These are phyloP conservation scores for Tylopilus sp. DNA, from an alignment of 1,284 basidiomycete species.

Conservation along the genomic window DNA sequence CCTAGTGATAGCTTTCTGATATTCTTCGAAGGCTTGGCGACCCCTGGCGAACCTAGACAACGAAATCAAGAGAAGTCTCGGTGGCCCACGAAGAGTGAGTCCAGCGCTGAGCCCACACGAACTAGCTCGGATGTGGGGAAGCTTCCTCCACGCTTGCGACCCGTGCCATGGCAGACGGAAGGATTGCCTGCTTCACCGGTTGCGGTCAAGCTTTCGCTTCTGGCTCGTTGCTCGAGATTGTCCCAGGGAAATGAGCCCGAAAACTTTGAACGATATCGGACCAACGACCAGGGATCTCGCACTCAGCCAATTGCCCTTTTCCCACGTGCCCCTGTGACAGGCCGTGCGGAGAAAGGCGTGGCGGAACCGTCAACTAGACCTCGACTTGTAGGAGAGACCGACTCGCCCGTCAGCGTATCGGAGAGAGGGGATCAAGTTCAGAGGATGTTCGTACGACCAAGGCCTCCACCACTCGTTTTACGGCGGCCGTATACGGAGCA, in stretches of 20 bases:
- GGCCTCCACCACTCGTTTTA: constrained; percentile 39
- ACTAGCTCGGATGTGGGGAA: not conserved
- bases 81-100: constrained; percentile 3
- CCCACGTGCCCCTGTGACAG: not conserved
- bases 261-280: not conserved
- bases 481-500: constrained; percentile 10
- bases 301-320: constrained; percentile 2
- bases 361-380: constrained; percentile 29
- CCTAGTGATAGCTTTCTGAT: constrained; percentile 2
- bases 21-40: constrained; percentile 32
- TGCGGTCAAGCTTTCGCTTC: constrained; percentile 1
- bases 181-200: constrained; percentile 5
- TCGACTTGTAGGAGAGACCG: constrained; percentile 30
- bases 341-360: constrained; percentile 5
- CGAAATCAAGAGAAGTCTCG: constrained; percentile 4
- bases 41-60: constrained; percentile 15
- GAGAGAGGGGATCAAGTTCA: constrained; percentile 30
- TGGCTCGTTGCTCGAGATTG: not conserved
- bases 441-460: constrained; percentile 42
- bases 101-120: not conserved
- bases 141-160: not conserved
- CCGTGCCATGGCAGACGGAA: not conserved
- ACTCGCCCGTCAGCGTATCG: constrained; percentile 31
- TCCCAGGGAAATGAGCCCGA: not conserved
- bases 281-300: constrained; percentile 2